Base-by-base conservation (phyloP, 2,329 filamentous ascomycete genomes). In the Trematosphaeria pertusa region DNA sequence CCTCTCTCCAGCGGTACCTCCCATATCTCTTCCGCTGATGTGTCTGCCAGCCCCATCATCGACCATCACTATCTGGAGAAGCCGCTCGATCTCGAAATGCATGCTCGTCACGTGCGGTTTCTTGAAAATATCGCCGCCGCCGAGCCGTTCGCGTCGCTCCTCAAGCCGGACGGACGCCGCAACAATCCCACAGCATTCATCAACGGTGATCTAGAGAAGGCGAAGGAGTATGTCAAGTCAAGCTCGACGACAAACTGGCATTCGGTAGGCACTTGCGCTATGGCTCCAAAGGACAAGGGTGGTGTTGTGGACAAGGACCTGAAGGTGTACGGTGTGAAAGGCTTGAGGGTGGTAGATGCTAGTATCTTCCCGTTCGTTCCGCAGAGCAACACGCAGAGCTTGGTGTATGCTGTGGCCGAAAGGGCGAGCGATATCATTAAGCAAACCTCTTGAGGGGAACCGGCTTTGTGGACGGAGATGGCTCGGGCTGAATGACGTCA, bases 11-110 rank as follows among this genome's bases (percentile, higher is more conserved):
- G 65, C 0, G 70, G 68, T 1, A 56, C 54, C 6, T 56, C 65
- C 1, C 67, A 70, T 34, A 65, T 72, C 24, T 21, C 37, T 0
- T 75, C 72, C 3, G 19, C 68, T 0, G 59, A 73, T 36, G 57
- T 67, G 0, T 46, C 52, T 1, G 63, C 48, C 2, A 50, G 62
- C 10, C 75, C 75, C 0, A 32, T 49, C 1, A 73, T 78, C 35
- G 72, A 79, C 50, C 68, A 71, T 0, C 61, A 62, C 10, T 76
- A 74, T 21, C 59, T 78, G 14, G 64, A 67, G 6, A 71, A 78
- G 42, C 72, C 74, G 0, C 48, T 74, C 8, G 76, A 78, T 48
- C 46, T 75, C 7, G 69, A 76, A 26, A 42, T 78, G 9, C 62
- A 72, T 1, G 67, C 69, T 1, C 61, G 68, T 5, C 65, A 70